Conservation (phyloP, 139 green algal genomes). For the Chlorella sp. region DNA sequence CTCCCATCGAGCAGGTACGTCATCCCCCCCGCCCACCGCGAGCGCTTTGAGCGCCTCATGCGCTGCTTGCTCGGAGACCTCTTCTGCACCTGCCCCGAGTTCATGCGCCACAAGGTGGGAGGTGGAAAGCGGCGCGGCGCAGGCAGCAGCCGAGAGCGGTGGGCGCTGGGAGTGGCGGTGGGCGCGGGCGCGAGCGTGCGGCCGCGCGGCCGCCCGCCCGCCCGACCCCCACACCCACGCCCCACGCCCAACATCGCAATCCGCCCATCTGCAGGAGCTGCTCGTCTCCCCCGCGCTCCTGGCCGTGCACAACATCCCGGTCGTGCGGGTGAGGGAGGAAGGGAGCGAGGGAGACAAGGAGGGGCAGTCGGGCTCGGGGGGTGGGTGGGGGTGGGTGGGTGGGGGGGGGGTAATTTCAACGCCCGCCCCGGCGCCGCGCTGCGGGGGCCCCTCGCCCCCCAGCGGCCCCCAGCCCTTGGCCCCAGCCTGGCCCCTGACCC, state of each 20-base stretch:
- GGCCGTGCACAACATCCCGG: conserved; percentile 50
- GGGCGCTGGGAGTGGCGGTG: too few species aligned
- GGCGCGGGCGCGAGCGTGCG: too few species aligned
- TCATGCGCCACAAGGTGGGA: conserved; percentile 73
- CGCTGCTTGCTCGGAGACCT: conserved; percentile 54
- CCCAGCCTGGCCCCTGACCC: too few species aligned
- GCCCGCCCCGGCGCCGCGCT: too few species aligned
- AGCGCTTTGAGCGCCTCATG: conserved; percentile 75
- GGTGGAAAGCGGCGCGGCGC: not conserved
- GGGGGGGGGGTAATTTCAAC: too few species aligned
- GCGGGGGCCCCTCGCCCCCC: too few species aligned
- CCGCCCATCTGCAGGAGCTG: conserved; percentile 46
- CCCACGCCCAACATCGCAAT: not conserved
- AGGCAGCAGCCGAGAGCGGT: not conserved
- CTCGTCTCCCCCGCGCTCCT: conserved; percentile 66
- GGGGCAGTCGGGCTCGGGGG: too few species aligned
- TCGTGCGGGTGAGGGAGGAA: conserved; percentile 49
- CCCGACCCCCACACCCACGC: too few species aligned
- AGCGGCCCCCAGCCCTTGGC: too few species aligned
- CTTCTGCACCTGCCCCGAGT: conserved; percentile 61
- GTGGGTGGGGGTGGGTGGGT: too few species aligned
- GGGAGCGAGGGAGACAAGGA: too few species aligned
- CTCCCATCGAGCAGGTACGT: conserved; percentile 57
- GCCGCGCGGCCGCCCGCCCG: too few species aligned
- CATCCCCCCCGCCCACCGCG: conserved; percentile 62